A percentile compares a stretch with the other conserved stretches of the same genome.
Evolutionary conservation across 2,329 filamentous ascomycete species (phyloP).

Genomic region (Didymella pomorum): DNA sequence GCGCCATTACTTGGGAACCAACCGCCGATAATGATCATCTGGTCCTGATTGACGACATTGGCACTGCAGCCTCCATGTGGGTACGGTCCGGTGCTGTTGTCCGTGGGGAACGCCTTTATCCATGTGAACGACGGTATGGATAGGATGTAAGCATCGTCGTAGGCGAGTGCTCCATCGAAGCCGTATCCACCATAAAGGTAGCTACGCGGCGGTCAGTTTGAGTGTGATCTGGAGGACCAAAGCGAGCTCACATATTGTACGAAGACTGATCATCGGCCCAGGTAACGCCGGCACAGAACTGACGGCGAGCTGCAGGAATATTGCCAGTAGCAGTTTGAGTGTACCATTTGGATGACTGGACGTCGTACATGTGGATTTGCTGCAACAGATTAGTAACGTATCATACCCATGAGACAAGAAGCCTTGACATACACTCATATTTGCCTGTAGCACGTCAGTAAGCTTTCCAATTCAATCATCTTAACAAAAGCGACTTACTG

Average conservation of each 20-base stretch:
- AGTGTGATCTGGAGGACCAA: background rate
- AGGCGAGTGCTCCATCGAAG: constrained; percentile 60
- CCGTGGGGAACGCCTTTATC: constrained; percentile 63
- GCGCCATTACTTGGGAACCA: constrained; percentile 54
- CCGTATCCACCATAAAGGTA: constrained; percentile 69
- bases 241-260: constrained; percentile 65
- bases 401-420: background rate
- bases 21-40: constrained; percentile 71
- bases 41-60: constrained; percentile 63
- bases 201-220: constrained; percentile 44
- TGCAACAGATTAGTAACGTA: constrained; percentile 27
- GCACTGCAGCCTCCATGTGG: constrained; percentile 65
- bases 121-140: constrained; percentile 70
- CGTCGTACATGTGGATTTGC: constrained; percentile 67
- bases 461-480: too few species aligned
- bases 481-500: constrained; percentile 23
- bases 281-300: constrained; percentile 68
- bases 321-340: constrained; percentile 64
- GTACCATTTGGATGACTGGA: constrained; percentile 68
- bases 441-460: constrained; percentile 31
- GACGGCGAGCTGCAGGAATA: constrained; percentile 61
- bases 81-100: constrained; percentile 46
- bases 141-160: constrained; percentile 69
- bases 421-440: constrained; percentile 46
- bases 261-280: constrained; percentile 68